A percentile compares a stretch with the other conserved stretches of the same genome.
Conservation (phyloP, 305 asterid genomes). For the Galium porrigens region DNA sequence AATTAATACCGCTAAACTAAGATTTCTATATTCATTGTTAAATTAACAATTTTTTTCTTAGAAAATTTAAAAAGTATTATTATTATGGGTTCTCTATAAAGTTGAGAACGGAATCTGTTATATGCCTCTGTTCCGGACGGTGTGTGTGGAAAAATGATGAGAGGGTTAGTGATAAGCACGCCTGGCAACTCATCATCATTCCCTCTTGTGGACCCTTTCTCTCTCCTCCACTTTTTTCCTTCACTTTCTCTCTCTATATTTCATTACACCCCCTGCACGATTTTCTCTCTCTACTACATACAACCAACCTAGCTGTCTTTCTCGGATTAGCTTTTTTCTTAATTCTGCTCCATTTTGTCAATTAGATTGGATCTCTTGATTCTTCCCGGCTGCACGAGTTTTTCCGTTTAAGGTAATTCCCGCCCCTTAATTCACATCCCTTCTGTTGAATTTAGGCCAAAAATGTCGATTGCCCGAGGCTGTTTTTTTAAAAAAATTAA, state of each 20-base stretch:
- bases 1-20: too few species aligned
- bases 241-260: constrained; percentile 15
- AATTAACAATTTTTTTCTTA: too few species aligned
- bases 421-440: constrained; percentile 10
- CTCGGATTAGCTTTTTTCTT: constrained; percentile 14
- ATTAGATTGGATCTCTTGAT: constrained; percentile 35
- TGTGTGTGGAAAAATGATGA: constrained; percentile 7
- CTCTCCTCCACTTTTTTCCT: neutral
- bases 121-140: constrained; percentile 13
- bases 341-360: constrained; percentile 24
- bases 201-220: constrained; percentile 24
- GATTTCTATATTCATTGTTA: too few species aligned
- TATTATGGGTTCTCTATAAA: constrained; percentile 18
- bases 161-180: constrained; percentile 44
- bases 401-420: constrained; percentile 30
- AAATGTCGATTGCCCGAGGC: neutral
- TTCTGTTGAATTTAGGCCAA: neutral
- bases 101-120: constrained; percentile 19
- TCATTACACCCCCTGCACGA: constrained; percentile 16
- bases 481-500: neutral
- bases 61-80: too few species aligned
- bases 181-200: constrained; percentile 53
- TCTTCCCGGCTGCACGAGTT: constrained; percentile 12
- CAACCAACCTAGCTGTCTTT: constrained; percentile 19
- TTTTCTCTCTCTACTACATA: neutral